A percentile compares a stretch with the other conserved stretches of the same genome.
Conservation (phyloP, 805 yeast species). For the Schwanniomyces yamadae region DNA sequence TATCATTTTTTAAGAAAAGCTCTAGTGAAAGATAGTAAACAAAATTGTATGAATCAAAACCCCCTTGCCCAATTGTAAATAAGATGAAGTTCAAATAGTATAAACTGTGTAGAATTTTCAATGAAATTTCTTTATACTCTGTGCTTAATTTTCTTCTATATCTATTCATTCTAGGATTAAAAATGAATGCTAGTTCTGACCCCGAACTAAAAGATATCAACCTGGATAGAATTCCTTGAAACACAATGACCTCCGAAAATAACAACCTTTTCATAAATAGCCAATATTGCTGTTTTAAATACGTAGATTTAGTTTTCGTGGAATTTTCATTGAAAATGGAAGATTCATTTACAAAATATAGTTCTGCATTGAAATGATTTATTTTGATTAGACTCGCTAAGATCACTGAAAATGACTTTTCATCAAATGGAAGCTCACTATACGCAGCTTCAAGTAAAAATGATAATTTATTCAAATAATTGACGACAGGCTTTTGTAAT, state of each 20-base stretch:
- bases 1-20: slow-evolving; percentile 21
- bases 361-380: slow-evolving; percentile 26
- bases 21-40: slow-evolving; percentile 53
- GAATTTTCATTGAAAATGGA: slow-evolving; percentile 15
- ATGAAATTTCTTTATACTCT: slow-evolving; percentile 27
- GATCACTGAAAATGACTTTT: slow-evolving; percentile 17
- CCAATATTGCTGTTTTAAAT: slow-evolving; percentile 28
- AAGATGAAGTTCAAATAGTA: slow-evolving; percentile 48
- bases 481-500: slow-evolving; percentile 41
- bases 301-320: slow-evolving; percentile 4
- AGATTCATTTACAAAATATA: slow-evolving; percentile 14
- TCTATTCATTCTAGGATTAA: slow-evolving; percentile 1
- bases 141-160: slow-evolving; percentile 14
- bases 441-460: slow-evolving; percentile 41
- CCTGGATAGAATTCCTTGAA: slow-evolving; percentile 47
- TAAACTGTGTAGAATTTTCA: slow-evolving; percentile 37
- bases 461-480: slow-evolving; percentile 50
- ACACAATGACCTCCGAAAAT: slow-evolving; percentile 49
- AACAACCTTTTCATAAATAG: slow-evolving; percentile 38
- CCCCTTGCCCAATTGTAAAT: slow-evolving; percentile 59
- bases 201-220: slow-evolving; percentile 1
- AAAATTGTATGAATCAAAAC: slow-evolving; percentile 63
- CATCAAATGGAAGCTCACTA: slow-evolving; percentile 11
- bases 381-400: slow-evolving; percentile 20
- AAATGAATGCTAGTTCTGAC: no score